Base-by-base conservation (phyloP, 2,329 filamentous ascomycete genomes). In the Aspergillus sp. region DNA sequence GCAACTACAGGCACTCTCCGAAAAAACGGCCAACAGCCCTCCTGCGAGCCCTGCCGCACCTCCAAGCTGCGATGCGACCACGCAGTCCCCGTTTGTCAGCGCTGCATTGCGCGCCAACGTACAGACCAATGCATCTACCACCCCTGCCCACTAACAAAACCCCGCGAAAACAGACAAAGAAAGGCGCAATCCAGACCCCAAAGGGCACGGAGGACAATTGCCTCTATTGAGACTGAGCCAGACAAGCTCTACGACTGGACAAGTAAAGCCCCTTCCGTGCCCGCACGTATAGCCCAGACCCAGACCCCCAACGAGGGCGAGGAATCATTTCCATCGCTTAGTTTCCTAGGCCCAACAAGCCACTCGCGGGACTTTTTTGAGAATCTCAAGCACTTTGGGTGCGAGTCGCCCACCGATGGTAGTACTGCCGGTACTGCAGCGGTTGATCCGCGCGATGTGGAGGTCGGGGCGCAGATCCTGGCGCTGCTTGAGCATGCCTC, bases 61-160 rank as follows among this genome's bases (percentile, higher is more conserved):
- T 62, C 65, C 14, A 68, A 67, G 44, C 23, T 68, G n/a, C 64
- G 66, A 17, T 68, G 66, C 43, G 66, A 67, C 14, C 65, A 68
- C 45, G 44, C 55, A 23, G 56, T 44, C 4, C 65, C 65, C 11
- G 41, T 56, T 35, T 67, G 65, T 14, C 54, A 57, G 39, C 62
- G 65, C 35, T 67, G 65, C 17, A 24, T 52, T 12, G 51, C 52
- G 7, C 53, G 52, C 23, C 45, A 52, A 17, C 49, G 57, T 19
- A 39, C 50, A 12, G 62, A 57, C 6, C 24, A 47, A 2, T 65
- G 63, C 33, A 43, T 62, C 31, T 65, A 66, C 37, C 62, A 64
- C 24, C 64, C 58, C 6, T 45, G 41, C 27, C 57, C 60, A 24
- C 52, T 62, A 33, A 62, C 60, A 2, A 55, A 55, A 39, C 58